Percentiles rank a stretch among this genome's conserved stretches.
Evolutionary conservation across 106 monocot species (phyloP).

Genomic region (Hemerocallis citrina): DNA sequence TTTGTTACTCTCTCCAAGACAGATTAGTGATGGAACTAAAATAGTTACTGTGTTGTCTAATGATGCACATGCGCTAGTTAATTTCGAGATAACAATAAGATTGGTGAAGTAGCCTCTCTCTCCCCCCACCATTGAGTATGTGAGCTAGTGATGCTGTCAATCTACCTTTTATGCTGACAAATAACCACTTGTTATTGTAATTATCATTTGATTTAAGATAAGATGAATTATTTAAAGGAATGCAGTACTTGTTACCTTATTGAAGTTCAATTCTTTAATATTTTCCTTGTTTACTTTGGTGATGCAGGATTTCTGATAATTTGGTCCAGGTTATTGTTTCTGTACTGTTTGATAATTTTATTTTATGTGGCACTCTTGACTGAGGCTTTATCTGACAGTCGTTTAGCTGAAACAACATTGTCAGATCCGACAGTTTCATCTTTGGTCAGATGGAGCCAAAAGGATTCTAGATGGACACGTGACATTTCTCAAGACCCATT

Average conservation of each 20-base stretch:
- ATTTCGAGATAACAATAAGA: not conserved
- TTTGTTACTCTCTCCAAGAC: not conserved
- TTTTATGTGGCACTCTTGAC: slow-evolving; percentile 13
- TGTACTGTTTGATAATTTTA: slow-evolving; percentile 27
- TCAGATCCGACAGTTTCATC: slow-evolving; percentile 21
- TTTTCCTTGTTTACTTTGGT: not conserved
- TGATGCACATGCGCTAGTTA: not conserved
- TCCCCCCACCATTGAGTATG: not conserved
- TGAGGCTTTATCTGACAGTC: slow-evolving; percentile 16
- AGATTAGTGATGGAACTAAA: not conserved
- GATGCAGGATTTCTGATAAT: slow-evolving; percentile 28
- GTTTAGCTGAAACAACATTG: slow-evolving; percentile 7
- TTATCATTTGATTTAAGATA: not conserved
- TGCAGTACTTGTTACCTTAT: slow-evolving; percentile 2
- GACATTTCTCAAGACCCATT: not conserved
- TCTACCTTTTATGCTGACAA: not conserved
- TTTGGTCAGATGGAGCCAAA: slow-evolving; percentile 14
- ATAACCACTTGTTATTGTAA: not conserved
- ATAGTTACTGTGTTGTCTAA: not conserved
- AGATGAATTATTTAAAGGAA: not conserved
- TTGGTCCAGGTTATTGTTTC: slow-evolving; percentile 8
- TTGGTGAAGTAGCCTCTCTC: not conserved
- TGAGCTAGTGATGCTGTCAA: no score
- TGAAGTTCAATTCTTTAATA: not conserved
- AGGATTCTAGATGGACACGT: slow-evolving; percentile 12